A percentile compares a stretch with the other conserved stretches of the same genome.
These are phyloP conservation scores for Fagopyrum homotropicum DNA, from an alignment of 148 eudicot species.

Conservation along the genomic window DNA sequence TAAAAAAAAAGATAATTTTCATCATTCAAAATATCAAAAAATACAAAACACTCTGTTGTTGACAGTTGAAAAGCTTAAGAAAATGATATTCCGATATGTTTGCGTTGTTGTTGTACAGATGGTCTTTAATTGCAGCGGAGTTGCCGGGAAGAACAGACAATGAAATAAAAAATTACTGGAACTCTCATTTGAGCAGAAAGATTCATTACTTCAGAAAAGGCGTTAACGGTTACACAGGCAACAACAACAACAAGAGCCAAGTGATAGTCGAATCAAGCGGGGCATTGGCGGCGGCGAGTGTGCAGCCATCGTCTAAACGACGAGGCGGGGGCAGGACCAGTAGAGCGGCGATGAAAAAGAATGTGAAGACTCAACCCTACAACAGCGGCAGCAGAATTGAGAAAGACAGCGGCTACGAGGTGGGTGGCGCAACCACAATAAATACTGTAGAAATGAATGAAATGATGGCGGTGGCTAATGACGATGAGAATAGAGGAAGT, in stretches of 20 bases:
- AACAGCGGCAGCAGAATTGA: background rate
- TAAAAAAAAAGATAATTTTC: no score
- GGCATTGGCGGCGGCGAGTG: background rate
- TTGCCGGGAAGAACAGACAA: slow-evolving; percentile 88
- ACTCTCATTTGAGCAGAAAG: slow-evolving; percentile 75
- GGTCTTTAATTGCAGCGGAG: slow-evolving; percentile 27
- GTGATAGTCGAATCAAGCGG: background rate
- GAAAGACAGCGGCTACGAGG: background rate
- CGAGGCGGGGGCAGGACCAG: slow-evolving; percentile 40
- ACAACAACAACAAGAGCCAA: background rate
- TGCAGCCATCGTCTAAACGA: slow-evolving; percentile 21
- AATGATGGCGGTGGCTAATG: slow-evolving; percentile 6
- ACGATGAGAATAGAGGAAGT: background rate
- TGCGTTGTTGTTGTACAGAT: background rate
- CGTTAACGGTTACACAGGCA: background rate
- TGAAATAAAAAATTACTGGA: slow-evolving; percentile 92
- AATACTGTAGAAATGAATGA: background rate
- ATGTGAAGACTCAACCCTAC: background rate
- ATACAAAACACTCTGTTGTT: no score
- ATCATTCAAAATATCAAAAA: no score
- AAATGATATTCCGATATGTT: no score
- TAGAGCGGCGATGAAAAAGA: slow-evolving; percentile 43
- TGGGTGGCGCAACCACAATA: background rate
- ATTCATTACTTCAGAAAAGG: slow-evolving; percentile 28
- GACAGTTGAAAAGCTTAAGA: no score